Percentiles rank a stretch among this genome's conserved stretches.
These are phyloP conservation scores for Penicillium canescens DNA, from an alignment of 495 filamentous ascomycete species.

Conservation along the genomic window DNA sequence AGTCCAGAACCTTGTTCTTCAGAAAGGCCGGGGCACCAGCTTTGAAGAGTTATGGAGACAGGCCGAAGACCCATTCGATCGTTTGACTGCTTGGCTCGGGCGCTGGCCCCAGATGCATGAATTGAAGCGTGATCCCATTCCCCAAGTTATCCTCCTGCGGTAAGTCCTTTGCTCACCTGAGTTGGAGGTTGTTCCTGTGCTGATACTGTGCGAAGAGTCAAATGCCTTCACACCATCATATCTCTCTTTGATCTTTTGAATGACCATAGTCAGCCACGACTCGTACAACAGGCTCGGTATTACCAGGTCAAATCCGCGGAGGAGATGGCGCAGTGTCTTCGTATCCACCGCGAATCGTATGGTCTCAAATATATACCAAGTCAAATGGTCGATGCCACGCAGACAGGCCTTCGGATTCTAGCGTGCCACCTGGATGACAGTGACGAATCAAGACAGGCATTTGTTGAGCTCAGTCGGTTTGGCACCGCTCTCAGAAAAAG, in stretches of 20 bases:
- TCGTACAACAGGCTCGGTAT: conserved; percentile 14
- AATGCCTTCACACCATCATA: conserved; percentile 29
- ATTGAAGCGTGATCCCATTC: conserved; percentile 24
- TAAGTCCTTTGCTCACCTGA: conserved; percentile 20
- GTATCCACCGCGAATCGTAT: conserved; percentile 30
- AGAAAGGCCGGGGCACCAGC: conserved; percentile 16
- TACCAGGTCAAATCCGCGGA: conserved; percentile 25
- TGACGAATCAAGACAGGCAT: conserved; percentile 25
- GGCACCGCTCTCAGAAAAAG: conserved; percentile 28
- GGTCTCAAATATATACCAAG: conserved; percentile 35
- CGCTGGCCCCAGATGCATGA: conserved; percentile 23
- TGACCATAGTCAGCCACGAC: conserved; percentile 16
- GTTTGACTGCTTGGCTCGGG: conserved; percentile 28
- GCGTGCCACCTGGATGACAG: conserved; percentile 21
- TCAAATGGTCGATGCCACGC: conserved; percentile 32
- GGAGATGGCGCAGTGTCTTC: conserved; percentile 34
- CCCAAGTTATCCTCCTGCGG: conserved; percentile 40
- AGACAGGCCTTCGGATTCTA: conserved; percentile 27
- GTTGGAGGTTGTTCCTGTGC: not conserved
- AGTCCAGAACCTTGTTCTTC: conserved; percentile 29
- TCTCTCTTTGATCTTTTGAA: conserved; percentile 25
- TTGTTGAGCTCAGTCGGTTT: conserved; percentile 36
- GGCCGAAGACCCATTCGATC: conserved; percentile 21
- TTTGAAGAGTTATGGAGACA: conserved; percentile 22
- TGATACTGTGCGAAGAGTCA: conserved; percentile 26